A percentile compares a stretch with the other conserved stretches of the same genome.
phyloP scores from a whole-genome alignment of 106 monocot genomes.

The Allium fistulosum region DNA sequence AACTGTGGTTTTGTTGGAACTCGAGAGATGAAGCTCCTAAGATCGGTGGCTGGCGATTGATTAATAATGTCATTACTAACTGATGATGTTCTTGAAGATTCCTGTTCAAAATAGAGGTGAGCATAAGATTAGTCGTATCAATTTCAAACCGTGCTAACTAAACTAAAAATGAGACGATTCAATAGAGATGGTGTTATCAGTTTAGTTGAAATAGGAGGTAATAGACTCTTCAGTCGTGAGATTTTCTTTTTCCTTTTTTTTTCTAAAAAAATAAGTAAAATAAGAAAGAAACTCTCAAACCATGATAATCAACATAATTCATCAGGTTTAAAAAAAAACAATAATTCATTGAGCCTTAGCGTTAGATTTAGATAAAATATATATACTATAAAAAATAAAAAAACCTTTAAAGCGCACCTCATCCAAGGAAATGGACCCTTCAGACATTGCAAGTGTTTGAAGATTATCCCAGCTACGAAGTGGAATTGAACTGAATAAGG shows the following conservation, averaged over 20 bases:
- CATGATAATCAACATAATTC: background rate
- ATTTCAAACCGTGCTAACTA: too few relatives aligned
- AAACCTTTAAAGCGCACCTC: constrained; percentile 33
- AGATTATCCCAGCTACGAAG: constrained; percentile 47
- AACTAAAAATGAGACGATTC: too few relatives aligned
- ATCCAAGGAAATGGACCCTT: constrained; percentile 73
- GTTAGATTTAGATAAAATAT: too few relatives aligned
- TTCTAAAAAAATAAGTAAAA: too few relatives aligned
- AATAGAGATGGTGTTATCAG: too few relatives aligned
- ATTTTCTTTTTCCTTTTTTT: too few relatives aligned
- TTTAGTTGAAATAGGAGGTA: too few relatives aligned
- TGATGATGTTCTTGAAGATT: constrained; percentile 53
- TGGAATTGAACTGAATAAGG: constrained; percentile 47
- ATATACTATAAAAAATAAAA: background rate
- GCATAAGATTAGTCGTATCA: too few relatives aligned
- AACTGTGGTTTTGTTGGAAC: constrained; percentile 23
- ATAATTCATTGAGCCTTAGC: too few relatives aligned
- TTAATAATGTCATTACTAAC: constrained; percentile 42
- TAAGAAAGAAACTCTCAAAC: background rate
- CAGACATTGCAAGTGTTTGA: constrained; percentile 36
- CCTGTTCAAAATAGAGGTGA: constrained; percentile 22
- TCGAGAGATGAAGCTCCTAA: constrained; percentile 27
- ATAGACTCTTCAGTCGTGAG: too few relatives aligned
- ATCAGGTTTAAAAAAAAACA: background rate
- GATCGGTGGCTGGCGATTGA: constrained; percentile 35